These are phyloP conservation scores for Hypericum androsaemum DNA, from an alignment of 345 rosid species.

Conservation along the genomic window DNA sequence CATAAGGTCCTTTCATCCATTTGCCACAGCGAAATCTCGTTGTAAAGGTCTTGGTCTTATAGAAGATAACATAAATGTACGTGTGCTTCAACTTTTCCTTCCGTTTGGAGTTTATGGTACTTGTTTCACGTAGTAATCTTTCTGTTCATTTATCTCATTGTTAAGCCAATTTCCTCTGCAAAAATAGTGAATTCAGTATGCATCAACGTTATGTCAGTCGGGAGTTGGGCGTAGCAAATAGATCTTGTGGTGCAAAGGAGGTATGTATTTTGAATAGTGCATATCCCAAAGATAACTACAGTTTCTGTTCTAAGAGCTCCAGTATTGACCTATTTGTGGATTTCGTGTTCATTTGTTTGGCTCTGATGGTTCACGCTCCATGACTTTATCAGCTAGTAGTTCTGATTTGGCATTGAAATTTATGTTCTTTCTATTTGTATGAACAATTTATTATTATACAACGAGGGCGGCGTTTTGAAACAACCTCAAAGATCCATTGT, in stretches of 20 bases:
- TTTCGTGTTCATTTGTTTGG: no score
- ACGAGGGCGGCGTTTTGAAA: no score
- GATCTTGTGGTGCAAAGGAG: slow-evolving; percentile 54
- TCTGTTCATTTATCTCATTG: background rate
- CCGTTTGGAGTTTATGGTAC: background rate
- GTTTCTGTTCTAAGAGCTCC: no score
- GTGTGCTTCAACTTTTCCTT: slow-evolving; percentile 15
- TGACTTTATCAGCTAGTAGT: no score
- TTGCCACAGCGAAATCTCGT: slow-evolving; percentile 39
- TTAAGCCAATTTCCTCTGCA: slow-evolving; percentile 59
- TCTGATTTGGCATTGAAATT: no score
- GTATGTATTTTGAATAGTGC: slow-evolving; percentile 26
- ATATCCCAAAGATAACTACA: no score
- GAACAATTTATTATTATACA: no score
- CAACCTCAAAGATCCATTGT: no score
- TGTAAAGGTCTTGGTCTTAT: slow-evolving; percentile 62
- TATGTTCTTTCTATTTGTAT: no score
- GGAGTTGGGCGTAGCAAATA: slow-evolving; percentile 68
- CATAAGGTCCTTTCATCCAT: slow-evolving; percentile 85
- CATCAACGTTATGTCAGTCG: slow-evolving; percentile 83
- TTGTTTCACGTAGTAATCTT: slow-evolving; percentile 9
- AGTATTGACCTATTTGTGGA: no score
- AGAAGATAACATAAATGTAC: slow-evolving; percentile 49
- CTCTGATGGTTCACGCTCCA: no score
- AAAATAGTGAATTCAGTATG: slow-evolving; percentile 58